Conservation (phyloP, 345 rosid species). For the Acer negundo region DNA sequence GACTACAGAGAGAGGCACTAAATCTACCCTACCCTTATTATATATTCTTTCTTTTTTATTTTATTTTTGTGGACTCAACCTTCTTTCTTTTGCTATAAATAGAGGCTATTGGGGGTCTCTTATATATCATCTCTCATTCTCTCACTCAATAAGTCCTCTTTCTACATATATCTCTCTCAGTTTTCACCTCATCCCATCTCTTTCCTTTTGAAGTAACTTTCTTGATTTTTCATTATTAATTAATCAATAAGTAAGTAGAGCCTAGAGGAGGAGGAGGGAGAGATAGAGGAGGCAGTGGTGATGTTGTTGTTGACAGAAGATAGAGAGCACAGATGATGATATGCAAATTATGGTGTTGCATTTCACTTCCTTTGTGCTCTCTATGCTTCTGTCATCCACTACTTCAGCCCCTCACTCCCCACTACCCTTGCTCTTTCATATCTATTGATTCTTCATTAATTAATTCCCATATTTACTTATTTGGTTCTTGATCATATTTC, state of each 20-base stretch:
- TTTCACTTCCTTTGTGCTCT: conserved; percentile 83
- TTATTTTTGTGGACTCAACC: neutral
- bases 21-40: neutral
- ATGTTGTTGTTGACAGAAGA: conserved; percentile 95
- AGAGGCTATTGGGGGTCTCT: conserved; percentile 18
- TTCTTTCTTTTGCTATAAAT: conserved; percentile 40
- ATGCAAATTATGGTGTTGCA: conserved; percentile 46
- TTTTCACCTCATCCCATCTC: neutral
- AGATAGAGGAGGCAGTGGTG: conserved; percentile 27
- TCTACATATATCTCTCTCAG: too few relatives aligned
- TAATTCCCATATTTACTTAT: neutral
- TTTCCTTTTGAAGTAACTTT: conserved; percentile 41
- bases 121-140: conserved; percentile 21
- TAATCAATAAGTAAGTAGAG: too few relatives aligned
- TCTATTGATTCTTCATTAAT: neutral
- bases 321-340: conserved; percentile 96
- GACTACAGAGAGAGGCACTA: neutral
- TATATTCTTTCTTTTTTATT: neutral
- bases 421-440: neutral
- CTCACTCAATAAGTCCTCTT: neutral
- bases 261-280: neutral
- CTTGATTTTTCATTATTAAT: neutral
- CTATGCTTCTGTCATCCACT: conserved; percentile 87
- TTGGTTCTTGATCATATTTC: neutral
- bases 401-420: conserved; percentile 27